Evolutionary conservation across 2,329 filamentous ascomycete species (phyloP), one percentile per base, ranked within the genome.

Genomic region (Trichoderma breve): DNA sequence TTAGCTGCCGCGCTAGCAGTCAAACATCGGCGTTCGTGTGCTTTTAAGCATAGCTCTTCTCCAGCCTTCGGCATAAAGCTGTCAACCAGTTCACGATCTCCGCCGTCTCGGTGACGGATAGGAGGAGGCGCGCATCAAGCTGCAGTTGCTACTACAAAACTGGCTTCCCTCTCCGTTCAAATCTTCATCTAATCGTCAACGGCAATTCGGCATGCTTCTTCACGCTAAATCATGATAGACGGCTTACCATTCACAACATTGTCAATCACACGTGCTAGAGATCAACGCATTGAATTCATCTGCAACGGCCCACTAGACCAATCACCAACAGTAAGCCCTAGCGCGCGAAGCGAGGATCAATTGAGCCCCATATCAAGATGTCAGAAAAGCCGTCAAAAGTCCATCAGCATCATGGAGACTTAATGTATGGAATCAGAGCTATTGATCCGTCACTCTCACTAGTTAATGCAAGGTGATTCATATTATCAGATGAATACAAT

Each of bases 241-340:
- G 3, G 53, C 18, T 68, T 34, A 34, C 39, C 26, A 58, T 36
- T 26, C 4, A 32, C 15, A 26, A 24, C 30, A 43, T 39, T 53
- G 57, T 43, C 34, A 32, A 58, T 68, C 36, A 43, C 65, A 68
- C 53, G 55, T 68, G 34, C 26, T 9, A 60, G 26, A 58, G 51
- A 30, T 32, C 32, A 34, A 28, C 24, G 47, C 21, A 43, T 28
- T 53, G 47, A 24, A 24, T 32, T 34, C 39, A 65, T 30, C 34
- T 30, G 21, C 26, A 24, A 32, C 24, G 65, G 36, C 36, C 53
- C 65, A 60, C 36, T 43, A 32, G 65, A 24, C 4, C 3, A 18
- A 11, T 43, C 36, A n/a, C n/a, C 34, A 43, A 60, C 21, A 26
- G 65, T 68, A 68, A 68, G 65, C 65, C 65, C 65, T 68, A 68